Evolutionary conservation across 2,329 filamentous ascomycete species (phyloP).

Genomic region (Neofusicoccum cordaticola): DNA sequence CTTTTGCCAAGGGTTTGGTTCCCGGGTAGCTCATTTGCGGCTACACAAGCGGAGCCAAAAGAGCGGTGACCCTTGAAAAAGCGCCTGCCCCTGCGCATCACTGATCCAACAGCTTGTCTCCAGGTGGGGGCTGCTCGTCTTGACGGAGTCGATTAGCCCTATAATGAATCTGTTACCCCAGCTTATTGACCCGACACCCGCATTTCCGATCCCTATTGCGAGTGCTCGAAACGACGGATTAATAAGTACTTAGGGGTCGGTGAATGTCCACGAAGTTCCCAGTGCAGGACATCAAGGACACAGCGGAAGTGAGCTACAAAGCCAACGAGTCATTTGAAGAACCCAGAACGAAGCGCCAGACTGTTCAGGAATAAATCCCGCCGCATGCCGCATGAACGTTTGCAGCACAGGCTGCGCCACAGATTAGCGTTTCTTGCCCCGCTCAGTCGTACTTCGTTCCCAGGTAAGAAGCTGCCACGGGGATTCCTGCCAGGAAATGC

Average conservation of each 20-base stretch:
- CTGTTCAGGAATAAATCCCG: neutral
- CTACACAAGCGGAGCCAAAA: neutral
- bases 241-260: too few species aligned
- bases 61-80: neutral
- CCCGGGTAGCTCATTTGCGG: neutral
- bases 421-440: neutral
- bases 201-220: too few species aligned
- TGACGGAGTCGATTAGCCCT: neutral
- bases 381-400: neutral
- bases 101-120: neutral
- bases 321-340: neutral
- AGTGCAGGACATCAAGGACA: too few species aligned
- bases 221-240: too few species aligned
- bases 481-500: too few species aligned
- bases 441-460: neutral
- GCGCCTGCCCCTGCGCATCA: neutral
- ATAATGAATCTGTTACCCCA: too few species aligned
- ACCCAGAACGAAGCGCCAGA: neutral
- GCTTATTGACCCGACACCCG: too few species aligned
- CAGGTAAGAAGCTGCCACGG: too few species aligned
- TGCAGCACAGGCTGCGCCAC: neutral
- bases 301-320: neutral
- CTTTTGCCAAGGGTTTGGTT: neutral
- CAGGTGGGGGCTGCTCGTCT: neutral
- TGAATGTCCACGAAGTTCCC: too few species aligned